phyloP scores from a whole-genome alignment of 208 protist genomes.

The Polymyxa betae region DNA sequence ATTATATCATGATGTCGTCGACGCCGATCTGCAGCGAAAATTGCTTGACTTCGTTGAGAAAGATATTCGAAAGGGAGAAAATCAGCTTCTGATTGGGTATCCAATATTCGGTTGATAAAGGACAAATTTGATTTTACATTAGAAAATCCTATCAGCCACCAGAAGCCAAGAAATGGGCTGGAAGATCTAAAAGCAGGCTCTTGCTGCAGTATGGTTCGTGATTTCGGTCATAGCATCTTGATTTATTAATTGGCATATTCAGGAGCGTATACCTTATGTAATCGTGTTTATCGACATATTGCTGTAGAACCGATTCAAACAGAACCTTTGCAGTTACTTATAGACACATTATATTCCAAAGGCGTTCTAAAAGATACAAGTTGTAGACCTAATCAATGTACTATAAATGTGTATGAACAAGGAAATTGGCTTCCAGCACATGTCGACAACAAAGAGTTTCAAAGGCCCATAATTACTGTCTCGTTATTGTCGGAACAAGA shows the following conservation, averaged over 20 bases:
- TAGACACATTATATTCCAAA: background rate
- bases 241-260: background rate
- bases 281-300: conserved; percentile 23
- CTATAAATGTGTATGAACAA: conserved; percentile 23
- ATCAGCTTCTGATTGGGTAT: background rate
- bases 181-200: background rate
- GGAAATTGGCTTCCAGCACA: conserved; percentile 23
- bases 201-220: conserved; percentile 10
- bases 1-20: background rate
- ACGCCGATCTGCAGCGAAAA: background rate
- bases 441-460: conserved; percentile 14
- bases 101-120: background rate
- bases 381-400: background rate
- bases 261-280: conserved; percentile 47
- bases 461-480: background rate
- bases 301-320: background rate
- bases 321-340: background rate
- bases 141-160: conserved; percentile 46
- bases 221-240: background rate
- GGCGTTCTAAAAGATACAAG: background rate
- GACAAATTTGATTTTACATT: background rate
- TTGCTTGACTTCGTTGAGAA: background rate
- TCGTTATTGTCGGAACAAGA: conserved; percentile 36
- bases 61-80: background rate
- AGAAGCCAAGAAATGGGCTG: conserved; percentile 40